Evolutionary conservation across 2,329 filamentous ascomycete species (phyloP).

Genomic region (Aureobasidium sp.): DNA sequence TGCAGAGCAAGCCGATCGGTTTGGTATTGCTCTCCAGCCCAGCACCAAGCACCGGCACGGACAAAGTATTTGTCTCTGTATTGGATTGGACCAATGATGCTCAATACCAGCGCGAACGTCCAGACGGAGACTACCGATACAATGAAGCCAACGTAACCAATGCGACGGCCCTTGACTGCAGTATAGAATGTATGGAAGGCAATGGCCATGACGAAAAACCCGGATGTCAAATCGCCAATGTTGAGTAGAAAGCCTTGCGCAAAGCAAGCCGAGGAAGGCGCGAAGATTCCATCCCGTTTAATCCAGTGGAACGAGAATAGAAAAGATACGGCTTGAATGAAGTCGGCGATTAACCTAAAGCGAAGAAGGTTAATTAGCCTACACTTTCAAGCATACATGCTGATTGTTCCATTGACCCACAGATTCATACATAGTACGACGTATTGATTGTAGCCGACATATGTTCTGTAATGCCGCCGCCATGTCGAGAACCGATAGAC

Average conservation of each 20-base stretch:
- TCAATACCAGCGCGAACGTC: conserved; percentile 51
- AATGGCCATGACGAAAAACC: conserved; percentile 57
- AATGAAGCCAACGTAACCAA: conserved; percentile 45
- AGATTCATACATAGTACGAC: conserved; percentile 57
- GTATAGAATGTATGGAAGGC: conserved; percentile 57
- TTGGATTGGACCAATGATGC: conserved; percentile 35
- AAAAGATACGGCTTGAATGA: conserved; percentile 57
- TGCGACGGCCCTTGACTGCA: conserved; percentile 48
- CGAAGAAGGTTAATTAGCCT: too few relatives aligned
- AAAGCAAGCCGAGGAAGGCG: conserved; percentile 48
- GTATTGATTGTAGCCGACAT: conserved; percentile 49
- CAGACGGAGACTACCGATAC: conserved; percentile 42
- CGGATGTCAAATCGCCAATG: conserved; percentile 56
- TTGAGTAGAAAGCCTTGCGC: conserved; percentile 60
- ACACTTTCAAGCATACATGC: too few relatives aligned
- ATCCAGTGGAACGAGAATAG: conserved; percentile 54
- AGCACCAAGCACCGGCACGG: conserved; percentile 60
- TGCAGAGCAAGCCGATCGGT: conserved; percentile 50
- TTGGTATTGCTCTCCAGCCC: conserved; percentile 50
- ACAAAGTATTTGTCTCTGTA: conserved; percentile 43
- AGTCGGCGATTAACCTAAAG: conserved; percentile 49
- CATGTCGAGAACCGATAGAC: conserved; percentile 22
- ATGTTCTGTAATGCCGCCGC: conserved; percentile 23
- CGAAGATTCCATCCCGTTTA: conserved; percentile 42
- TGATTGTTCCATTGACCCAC: too few relatives aligned